Percentiles rank a stretch among this genome's conserved stretches.
Evolutionary conservation across 805 yeast genomes (phyloP).

Genomic region (Candida cerambycidarum): DNA sequence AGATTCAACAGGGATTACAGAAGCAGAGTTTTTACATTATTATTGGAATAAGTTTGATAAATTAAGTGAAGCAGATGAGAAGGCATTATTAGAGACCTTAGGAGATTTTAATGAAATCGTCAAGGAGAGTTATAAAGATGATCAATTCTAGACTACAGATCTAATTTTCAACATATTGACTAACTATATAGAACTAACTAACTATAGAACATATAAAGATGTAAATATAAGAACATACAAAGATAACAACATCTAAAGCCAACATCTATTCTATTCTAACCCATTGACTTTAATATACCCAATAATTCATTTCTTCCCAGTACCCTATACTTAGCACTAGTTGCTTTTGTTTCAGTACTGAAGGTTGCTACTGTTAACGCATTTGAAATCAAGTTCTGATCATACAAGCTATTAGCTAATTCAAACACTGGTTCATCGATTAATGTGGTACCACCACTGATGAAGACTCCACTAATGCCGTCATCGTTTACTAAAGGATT

Average conservation of each 20-base stretch:
- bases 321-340: conserved; percentile 63
- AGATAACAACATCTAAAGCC: too few relatives aligned
- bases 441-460: conserved; percentile 66
- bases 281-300: conserved; percentile 32
- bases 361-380: conserved; percentile 58
- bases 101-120: conserved; percentile 57
- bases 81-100: conserved; percentile 43
- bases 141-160: conserved; percentile 33
- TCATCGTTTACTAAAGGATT: neutral
- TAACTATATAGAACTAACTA: too few relatives aligned
- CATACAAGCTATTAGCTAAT: conserved; percentile 44
- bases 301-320: conserved; percentile 71
- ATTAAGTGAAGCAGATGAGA: conserved; percentile 46
- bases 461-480: conserved; percentile 33
- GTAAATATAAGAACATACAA: too few relatives aligned
- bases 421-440: conserved; percentile 69
- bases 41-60: conserved; percentile 52
- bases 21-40: conserved; percentile 37
- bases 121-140: conserved; percentile 50
- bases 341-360: conserved; percentile 45
- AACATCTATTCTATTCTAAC: too few relatives aligned
- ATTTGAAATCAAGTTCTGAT: conserved; percentile 37
- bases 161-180: too few relatives aligned
- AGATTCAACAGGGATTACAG: conserved; percentile 33
- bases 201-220: too few relatives aligned